These are phyloP conservation scores for Astraeus odoratus DNA, from an alignment of 768 basidiomycete species.

Conservation along the genomic window DNA sequence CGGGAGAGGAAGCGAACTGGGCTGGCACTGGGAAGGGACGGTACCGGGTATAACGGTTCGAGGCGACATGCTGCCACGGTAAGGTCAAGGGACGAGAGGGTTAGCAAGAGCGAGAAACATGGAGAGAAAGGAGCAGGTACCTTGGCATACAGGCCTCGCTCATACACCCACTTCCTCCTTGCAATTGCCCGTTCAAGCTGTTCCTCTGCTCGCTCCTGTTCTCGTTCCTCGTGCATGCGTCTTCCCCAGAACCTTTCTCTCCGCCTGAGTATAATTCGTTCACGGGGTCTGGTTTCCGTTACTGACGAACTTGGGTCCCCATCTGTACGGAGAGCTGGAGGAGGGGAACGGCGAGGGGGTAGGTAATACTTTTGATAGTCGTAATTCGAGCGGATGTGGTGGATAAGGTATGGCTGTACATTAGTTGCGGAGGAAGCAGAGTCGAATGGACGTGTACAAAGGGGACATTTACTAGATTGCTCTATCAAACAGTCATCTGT, in stretches of 20 bases:
- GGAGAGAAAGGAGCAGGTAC: constrained; percentile 33
- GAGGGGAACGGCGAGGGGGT: constrained; percentile 52
- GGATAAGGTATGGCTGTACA: constrained; percentile 54
- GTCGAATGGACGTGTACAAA: constrained; percentile 63
- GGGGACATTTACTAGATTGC: constrained; percentile 72
- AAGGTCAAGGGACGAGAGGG: background rate
- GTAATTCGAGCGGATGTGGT: constrained; percentile 66
- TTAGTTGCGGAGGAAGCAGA: constrained; percentile 18
- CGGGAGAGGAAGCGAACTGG: constrained; percentile 73
- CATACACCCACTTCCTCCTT: constrained; percentile 74
- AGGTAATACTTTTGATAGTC: constrained; percentile 82
- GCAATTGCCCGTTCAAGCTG: constrained; percentile 70
- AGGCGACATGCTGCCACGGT: constrained; percentile 72
- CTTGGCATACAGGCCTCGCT: constrained; percentile 77
- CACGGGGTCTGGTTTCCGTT: background rate
- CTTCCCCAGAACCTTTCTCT: constrained; percentile 53
- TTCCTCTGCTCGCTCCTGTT: constrained; percentile 53
- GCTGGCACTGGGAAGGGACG: constrained; percentile 85
- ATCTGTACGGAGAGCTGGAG: constrained; percentile 26
- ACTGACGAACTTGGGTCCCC: constrained; percentile 22
- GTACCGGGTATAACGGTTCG: constrained; percentile 79
- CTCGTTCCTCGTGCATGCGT: constrained; percentile 23
- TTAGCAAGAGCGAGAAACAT: constrained; percentile 3
- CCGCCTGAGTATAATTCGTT: constrained; percentile 8
- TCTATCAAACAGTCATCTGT: constrained; percentile 31